These are phyloP conservation scores for Phalaenopsis aphrodite DNA, from an alignment of 106 monocot genomes.

Conservation along the genomic window DNA sequence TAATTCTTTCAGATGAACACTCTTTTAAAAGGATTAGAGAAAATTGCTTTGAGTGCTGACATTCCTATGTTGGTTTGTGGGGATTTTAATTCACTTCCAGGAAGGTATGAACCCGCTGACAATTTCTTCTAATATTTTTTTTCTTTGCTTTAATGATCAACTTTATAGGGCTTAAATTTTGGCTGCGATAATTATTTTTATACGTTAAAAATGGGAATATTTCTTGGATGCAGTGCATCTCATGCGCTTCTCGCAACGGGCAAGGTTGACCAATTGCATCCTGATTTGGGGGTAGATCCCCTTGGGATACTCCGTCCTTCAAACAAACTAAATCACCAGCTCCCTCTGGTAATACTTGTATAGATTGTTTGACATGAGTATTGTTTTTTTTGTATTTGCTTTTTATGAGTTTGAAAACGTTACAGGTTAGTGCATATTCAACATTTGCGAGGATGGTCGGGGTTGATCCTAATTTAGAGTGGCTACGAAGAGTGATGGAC, in stretches of 20 bases:
- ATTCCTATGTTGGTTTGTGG: constrained; percentile 98
- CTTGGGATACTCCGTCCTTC: constrained; percentile 64
- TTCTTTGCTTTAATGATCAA: not conserved
- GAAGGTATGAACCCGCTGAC: constrained; percentile 39
- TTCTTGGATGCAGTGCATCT: constrained; percentile 53
- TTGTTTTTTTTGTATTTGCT: not conserved
- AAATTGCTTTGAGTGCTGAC: constrained; percentile 84
- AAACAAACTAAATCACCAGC: constrained; percentile 71
- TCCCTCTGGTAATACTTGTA: constrained; percentile 58
- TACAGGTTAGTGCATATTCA: constrained; percentile 93
- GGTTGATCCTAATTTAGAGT: constrained; percentile 30
- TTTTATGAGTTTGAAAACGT: not conserved
- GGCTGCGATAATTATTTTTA: not conserved
- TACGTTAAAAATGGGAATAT: not conserved
- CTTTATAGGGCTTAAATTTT: not conserved
- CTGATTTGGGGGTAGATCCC: constrained; percentile 73
- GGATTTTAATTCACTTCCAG: constrained; percentile 87
- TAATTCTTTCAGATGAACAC: constrained; percentile 67
- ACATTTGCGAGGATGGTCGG: constrained; percentile 63
- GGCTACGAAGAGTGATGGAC: constrained; percentile 70
- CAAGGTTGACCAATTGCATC: constrained; percentile 80
- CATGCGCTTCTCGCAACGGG: constrained; percentile 83
- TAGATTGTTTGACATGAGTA: not conserved
- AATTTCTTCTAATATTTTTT: not conserved
- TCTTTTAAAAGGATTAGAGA: constrained; percentile 92